Percentiles rank a stretch among this genome's conserved stretches.
phyloP scores from a whole-genome alignment of 768 basidiomycete species.

The Cyclocybe aegerita region DNA sequence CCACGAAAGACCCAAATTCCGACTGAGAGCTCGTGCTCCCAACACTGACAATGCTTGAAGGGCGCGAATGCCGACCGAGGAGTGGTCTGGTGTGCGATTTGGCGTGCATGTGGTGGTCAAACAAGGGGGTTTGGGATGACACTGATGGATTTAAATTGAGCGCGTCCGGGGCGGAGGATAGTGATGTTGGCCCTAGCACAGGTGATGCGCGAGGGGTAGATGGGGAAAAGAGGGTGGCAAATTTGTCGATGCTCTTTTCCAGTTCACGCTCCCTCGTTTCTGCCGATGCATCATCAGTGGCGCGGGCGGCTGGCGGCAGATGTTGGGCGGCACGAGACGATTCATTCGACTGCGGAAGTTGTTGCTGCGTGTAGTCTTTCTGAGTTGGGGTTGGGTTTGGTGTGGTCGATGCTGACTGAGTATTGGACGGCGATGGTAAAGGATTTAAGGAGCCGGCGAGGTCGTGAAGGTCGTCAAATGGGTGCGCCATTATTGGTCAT shows the following conservation, averaged over 20 bases:
- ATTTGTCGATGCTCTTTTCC: slow-evolving; percentile 24
- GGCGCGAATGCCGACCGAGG: slow-evolving; percentile 1
- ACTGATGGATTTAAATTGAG: not conserved
- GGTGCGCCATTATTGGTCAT: too few relatives aligned
- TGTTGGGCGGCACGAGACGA: too few relatives aligned
- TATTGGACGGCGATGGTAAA: too few relatives aligned
- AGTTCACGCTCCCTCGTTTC: not conserved
- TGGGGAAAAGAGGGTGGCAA: slow-evolving; percentile 42
- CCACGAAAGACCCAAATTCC: slow-evolving; percentile 65
- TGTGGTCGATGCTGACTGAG: too few relatives aligned
- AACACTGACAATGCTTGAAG: too few relatives aligned
- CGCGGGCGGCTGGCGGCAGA: too few relatives aligned
- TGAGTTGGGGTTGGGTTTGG: too few relatives aligned
- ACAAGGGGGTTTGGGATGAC: not conserved
- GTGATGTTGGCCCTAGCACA: slow-evolving; percentile 7
- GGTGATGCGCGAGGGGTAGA: slow-evolving; percentile 37
- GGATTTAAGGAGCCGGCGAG: too few relatives aligned
- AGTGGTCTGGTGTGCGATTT: slow-evolving; percentile 8
- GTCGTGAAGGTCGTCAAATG: too few relatives aligned
- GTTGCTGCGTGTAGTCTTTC: too few relatives aligned
- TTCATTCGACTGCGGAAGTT: too few relatives aligned
- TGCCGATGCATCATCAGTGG: too few relatives aligned
- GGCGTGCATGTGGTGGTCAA: slow-evolving; percentile 6
- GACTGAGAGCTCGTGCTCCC: slow-evolving; percentile 34
- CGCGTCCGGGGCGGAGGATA: slow-evolving; percentile 1